Evolutionary conservation across 2,329 filamentous ascomycete species (phyloP).

Genomic region (Pseudopithomyces maydicus): DNA sequence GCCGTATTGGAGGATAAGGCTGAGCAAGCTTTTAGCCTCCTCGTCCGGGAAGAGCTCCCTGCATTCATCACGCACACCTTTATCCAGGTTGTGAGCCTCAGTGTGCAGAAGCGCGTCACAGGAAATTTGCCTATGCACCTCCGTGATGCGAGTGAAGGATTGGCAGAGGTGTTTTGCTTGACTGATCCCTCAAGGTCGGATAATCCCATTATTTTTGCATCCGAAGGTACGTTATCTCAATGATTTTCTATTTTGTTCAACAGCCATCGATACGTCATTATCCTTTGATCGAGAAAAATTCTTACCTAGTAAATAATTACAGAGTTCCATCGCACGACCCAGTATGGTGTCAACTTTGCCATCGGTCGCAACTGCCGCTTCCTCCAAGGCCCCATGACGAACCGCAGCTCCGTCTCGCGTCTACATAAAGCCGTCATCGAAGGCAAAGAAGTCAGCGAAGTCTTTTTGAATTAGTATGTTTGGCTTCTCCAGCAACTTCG

Average conservation of each 20-base stretch:
- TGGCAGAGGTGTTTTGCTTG: constrained; percentile 78
- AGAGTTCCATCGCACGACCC: constrained; percentile 77
- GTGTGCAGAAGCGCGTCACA: constrained; percentile 70
- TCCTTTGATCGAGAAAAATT: no score
- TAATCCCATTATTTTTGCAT: constrained; percentile 79
- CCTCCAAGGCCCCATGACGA: constrained; percentile 75
- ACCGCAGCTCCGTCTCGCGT: constrained; percentile 64
- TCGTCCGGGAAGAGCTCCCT: constrained; percentile 71
- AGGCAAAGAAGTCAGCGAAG: constrained; percentile 73
- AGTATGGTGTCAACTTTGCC: constrained; percentile 74
- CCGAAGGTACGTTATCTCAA: constrained; percentile 61
- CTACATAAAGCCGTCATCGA: constrained; percentile 65
- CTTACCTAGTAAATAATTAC: neutral
- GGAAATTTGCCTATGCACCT: constrained; percentile 69
- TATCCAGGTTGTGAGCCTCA: constrained; percentile 70
- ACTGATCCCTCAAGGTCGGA: constrained; percentile 75
- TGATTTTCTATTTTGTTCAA: neutral
- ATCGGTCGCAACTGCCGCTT: constrained; percentile 80
- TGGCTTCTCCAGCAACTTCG: neutral
- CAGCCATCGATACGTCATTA: no score
- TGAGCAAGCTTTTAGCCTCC: constrained; percentile 65
- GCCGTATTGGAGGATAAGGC: constrained; percentile 66
- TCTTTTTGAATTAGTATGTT: constrained; percentile 74
- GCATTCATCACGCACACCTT: constrained; percentile 74
- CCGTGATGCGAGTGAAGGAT: constrained; percentile 71